Evolutionary conservation across 139 green algal species (phyloP).

Genomic region (Nannochloris sp.): DNA sequence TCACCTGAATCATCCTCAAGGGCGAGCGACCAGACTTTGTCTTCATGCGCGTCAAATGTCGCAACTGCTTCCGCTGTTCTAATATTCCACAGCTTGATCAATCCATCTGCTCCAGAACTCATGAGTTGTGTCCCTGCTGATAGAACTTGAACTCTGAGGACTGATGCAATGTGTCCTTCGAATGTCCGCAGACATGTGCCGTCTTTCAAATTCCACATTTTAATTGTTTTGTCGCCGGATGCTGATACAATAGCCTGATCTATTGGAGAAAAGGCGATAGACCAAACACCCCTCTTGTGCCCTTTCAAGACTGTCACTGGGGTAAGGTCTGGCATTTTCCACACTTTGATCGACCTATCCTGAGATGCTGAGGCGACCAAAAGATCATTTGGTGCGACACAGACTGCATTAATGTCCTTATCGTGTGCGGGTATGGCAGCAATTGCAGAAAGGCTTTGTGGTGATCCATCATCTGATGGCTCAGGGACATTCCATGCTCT

Average conservation of each 20-base stretch:
- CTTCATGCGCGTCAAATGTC: slow-evolving; percentile 92
- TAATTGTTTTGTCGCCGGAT: slow-evolving; percentile 74
- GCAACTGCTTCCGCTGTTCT: slow-evolving; percentile 57
- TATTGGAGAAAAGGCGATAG: slow-evolving; percentile 77
- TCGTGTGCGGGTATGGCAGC: slow-evolving; percentile 86
- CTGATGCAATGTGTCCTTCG: slow-evolving; percentile 80
- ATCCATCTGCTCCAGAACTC: slow-evolving; percentile 77
- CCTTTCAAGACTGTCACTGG: slow-evolving; percentile 48
- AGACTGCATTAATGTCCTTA: slow-evolving; percentile 94
- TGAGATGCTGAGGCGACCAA: slow-evolving; percentile 66
- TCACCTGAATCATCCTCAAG: slow-evolving; percentile 11
- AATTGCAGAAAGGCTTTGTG: neutral
- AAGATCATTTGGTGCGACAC: slow-evolving; percentile 43
- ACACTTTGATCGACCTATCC: slow-evolving; percentile 80
- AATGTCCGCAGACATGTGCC: slow-evolving; percentile 81
- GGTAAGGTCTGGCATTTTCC: slow-evolving; percentile 72
- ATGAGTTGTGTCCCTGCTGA: slow-evolving; percentile 73
- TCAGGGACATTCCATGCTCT: slow-evolving; percentile 72
- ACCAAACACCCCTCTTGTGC: slow-evolving; percentile 92
- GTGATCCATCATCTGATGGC: slow-evolving; percentile 1
- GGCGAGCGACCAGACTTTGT: slow-evolving; percentile 77
- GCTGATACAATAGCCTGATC: slow-evolving; percentile 56
- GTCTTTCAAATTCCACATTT: slow-evolving; percentile 78
- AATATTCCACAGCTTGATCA: slow-evolving; percentile 92
- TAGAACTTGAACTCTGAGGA: slow-evolving; percentile 72